These are phyloP conservation scores for Fusarium pseudocircinatum DNA, from an alignment of 2,329 filamentous ascomycete genomes.

Conservation along the genomic window DNA sequence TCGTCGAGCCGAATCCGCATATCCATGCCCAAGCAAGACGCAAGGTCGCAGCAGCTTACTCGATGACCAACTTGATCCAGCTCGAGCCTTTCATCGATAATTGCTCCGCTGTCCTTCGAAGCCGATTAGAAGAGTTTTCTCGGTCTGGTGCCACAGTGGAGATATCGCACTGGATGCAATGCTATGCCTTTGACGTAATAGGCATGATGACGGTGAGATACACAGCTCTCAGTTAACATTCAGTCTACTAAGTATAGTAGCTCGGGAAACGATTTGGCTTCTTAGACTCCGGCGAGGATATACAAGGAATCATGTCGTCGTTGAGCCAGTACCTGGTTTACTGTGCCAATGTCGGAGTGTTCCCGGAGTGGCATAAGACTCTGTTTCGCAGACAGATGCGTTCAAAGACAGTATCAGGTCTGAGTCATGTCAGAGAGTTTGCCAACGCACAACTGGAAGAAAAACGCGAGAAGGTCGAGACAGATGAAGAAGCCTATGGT, in stretches of 20 bases:
- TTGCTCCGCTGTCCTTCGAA: not conserved
- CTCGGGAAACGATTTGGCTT: not conserved
- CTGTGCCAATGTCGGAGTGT: not conserved
- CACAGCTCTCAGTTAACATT: too few species aligned
- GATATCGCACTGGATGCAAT: not conserved
- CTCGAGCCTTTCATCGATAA: not conserved
- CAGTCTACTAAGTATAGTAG: too few species aligned
- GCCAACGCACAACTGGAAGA: not conserved
- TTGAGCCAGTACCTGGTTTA: not conserved
- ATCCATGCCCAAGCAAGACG: not conserved
- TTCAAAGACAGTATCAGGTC: not conserved
- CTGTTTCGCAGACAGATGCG: not conserved
- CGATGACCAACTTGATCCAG: not conserved
- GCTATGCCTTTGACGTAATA: not conserved
- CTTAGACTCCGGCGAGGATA: not conserved
- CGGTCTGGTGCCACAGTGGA: not conserved
- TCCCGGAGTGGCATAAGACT: not conserved
- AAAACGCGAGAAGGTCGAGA: not conserved
- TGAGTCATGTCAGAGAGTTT: rapidly evolving
- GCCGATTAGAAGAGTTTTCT: not conserved
- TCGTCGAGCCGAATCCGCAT: not conserved
- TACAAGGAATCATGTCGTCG: not conserved
- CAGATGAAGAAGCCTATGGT: rapidly evolving
- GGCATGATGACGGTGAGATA: not conserved
- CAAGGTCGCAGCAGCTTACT: not conserved